Evolutionary conservation across 1,284 basidiomycete genomes (phyloP), one percentile per base, ranked within the genome.

Genomic region (Fomitopsis schrenkii): DNA sequence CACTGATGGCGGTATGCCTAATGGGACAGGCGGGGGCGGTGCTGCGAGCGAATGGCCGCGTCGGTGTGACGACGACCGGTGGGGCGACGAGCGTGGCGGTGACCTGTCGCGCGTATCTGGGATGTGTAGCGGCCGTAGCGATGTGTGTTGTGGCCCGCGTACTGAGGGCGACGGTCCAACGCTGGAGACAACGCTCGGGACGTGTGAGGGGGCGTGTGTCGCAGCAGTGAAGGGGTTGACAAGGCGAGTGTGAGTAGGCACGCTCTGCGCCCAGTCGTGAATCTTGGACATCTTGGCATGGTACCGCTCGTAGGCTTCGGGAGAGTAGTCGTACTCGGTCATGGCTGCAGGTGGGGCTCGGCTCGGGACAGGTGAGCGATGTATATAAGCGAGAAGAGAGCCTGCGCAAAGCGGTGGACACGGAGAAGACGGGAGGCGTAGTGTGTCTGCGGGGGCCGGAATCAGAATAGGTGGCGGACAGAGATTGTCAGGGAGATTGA

Each of bases 301-400:
- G 67, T 76, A 77, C 14, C 75, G 75, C 62, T 82, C 79, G 68
- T 76, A 75, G 30, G 80, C 81, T 57, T 75, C 81, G 50, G 81
- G 81, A 44, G 82, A 83, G 71, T 79, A 83, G 74, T 83, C 82
- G 77, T 83, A 83, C 68, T 83, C 81, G 14, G 81, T 83, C 82
- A 83, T 83, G 68, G 61, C 28, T 35, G 45, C 14, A 15, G 28
- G 26, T 9, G 52, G 44, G 52, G 41, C 19, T 17, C n/a, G 45
- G 35, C 10, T 35, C 35, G n/a, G 7, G 35, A 19, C 19, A 38
- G 52, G 28, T 28, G 50, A 53, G 33, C 48, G 48, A 53, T 19
- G 30, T 54, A 38, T 54, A 58, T 45, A 30, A 36, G 41, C 44
- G 46, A 38, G 33, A 10, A 17, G 45, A 17, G 57, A 33, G 48